Percentiles rank a stretch among this genome's conserved stretches.
phyloP scores from a whole-genome alignment of 2,329 filamentous ascomycete genomes.

The Fusarium sp. region DNA sequence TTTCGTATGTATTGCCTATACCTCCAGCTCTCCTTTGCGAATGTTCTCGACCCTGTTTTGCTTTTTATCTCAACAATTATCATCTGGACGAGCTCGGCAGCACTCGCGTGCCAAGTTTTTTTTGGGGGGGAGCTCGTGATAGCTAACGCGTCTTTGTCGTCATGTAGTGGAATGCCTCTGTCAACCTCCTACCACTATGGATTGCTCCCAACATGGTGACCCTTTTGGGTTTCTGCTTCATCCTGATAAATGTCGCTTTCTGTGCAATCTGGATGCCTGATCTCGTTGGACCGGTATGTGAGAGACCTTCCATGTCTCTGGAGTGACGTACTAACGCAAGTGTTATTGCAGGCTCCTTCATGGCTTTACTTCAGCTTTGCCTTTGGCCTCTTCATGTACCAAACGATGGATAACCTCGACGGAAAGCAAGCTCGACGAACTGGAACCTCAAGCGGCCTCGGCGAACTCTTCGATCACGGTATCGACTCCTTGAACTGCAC shows the following conservation, averaged over 20 bases:
- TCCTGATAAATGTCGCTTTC: slow-evolving; percentile 81
- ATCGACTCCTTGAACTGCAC: slow-evolving; percentile 99
- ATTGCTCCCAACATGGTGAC: slow-evolving; percentile 98
- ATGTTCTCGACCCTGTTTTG: slow-evolving; percentile 9
- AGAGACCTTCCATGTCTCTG: neutral
- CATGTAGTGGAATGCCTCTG: slow-evolving; percentile 92
- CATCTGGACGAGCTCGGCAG: neutral
- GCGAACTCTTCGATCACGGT: slow-evolving; percentile 97
- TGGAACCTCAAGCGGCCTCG: slow-evolving; percentile 91
- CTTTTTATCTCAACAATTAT: neutral
- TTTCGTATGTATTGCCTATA: slow-evolving; percentile 74
- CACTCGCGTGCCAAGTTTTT: neutral
- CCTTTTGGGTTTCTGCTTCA: slow-evolving; percentile 92
- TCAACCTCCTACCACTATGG: slow-evolving; percentile 93
- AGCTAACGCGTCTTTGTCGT: slow-evolving; percentile 33
- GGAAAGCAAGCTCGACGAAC: slow-evolving; percentile 97
- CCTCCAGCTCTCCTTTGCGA: slow-evolving; percentile 1
- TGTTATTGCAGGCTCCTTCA: slow-evolving; percentile 71
- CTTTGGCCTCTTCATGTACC: slow-evolving; percentile 97
- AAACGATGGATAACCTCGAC: slow-evolving; percentile 98
- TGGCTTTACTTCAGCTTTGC: slow-evolving; percentile 98
- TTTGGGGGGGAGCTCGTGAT: slow-evolving; percentile 11
- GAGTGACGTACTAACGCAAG: slow-evolving; percentile 13
- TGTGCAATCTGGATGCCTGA: slow-evolving; percentile 87
- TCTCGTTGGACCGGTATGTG: slow-evolving; percentile 83